Base-by-base conservation (phyloP, 2,329 filamentous ascomycete species). In the Apiospora koreana region DNA sequence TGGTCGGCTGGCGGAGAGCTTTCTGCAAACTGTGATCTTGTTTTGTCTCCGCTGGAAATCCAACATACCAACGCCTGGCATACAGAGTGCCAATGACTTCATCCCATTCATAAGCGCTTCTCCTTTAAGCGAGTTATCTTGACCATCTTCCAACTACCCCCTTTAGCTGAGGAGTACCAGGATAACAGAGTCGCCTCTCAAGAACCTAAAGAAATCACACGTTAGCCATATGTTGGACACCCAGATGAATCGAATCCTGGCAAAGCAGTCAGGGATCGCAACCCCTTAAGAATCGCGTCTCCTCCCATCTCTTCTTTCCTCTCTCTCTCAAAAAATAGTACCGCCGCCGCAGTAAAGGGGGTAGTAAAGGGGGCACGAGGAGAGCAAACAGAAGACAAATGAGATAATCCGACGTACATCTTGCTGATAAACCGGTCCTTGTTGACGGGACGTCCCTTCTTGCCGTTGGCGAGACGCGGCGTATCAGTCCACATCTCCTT, bases 401-500 rank as follows among this genome's bases (percentile, higher is more conserved):
- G n/a, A n/a, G n/a, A 35, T 35, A 35, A 35, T 4, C 41, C 58
- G 35, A 88, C 91, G 75, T 81, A 95, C 95, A 98, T 95, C 86
- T 98, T 98, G 88, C 94, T 97, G 79, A 98, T 96, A 83, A 98
- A 98, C 54, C 96, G 88, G 83, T 99, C 96, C 89, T 98, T 98
- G 86, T 99, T 99, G 73, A 98, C 94, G 62, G 93, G 91, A 77
- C 92, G 87, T 69, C 95, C 95, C 84, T 94, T 95, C 86, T 95
- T 96, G 75, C 95, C 95, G 74, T 91, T 92, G 28, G 93, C 91
- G 78, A 93, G 87, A 72, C 91, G 86, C 66, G 95, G 94, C 69
- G 93, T 96, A 85, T 99, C 96, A 12, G 95, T 98, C 96, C 96
- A 99, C 95, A 99, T 98, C 85, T 99, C 96, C 87, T 97, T 97